Evolutionary conservation across 768 basidiomycete genomes (phyloP).

Genomic region (Psilocybe azurescens): DNA sequence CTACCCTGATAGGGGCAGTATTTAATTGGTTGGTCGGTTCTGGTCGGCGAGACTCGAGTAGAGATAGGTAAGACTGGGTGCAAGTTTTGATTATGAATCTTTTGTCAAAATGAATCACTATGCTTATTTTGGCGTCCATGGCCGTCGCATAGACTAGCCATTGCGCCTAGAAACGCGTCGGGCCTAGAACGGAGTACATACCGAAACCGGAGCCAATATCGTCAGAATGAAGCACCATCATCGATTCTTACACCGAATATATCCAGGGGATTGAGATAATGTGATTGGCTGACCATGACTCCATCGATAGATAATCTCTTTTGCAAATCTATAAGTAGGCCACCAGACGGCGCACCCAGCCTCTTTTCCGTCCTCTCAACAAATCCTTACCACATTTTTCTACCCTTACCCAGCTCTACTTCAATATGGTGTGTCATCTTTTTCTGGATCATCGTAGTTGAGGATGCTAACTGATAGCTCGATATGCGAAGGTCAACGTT

Average conservation of each 20-base stretch:
- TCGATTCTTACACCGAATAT: constrained; percentile 12
- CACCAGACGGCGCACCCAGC: constrained; percentile 8
- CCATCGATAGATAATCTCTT: constrained; percentile 31
- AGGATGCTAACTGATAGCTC: neutral
- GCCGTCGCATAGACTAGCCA: neutral
- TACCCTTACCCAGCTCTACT: constrained; percentile 3
- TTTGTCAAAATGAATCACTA: neutral
- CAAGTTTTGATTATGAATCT: neutral
- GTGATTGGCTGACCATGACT: constrained; percentile 24
- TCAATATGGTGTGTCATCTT: constrained; percentile 28
- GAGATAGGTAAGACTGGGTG: neutral
- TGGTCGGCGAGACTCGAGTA: constrained; percentile 8
- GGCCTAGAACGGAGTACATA: constrained; percentile 22
- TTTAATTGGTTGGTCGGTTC: neutral
- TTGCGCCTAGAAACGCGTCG: constrained; percentile 5
- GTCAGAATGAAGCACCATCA: constrained; percentile 3
- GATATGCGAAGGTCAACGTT: constrained; percentile 68
- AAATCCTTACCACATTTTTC: constrained; percentile 7
- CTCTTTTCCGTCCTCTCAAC: constrained; percentile 20
- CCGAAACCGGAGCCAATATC: constrained; percentile 15
- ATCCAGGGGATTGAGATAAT: constrained; percentile 1
- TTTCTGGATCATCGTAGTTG: neutral
- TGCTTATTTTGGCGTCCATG: neutral
- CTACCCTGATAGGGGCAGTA: neutral
- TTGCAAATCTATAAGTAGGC: constrained; percentile 22